Conservation (phyloP, 1,139 yeast genomes). For the Pichia sp. region DNA sequence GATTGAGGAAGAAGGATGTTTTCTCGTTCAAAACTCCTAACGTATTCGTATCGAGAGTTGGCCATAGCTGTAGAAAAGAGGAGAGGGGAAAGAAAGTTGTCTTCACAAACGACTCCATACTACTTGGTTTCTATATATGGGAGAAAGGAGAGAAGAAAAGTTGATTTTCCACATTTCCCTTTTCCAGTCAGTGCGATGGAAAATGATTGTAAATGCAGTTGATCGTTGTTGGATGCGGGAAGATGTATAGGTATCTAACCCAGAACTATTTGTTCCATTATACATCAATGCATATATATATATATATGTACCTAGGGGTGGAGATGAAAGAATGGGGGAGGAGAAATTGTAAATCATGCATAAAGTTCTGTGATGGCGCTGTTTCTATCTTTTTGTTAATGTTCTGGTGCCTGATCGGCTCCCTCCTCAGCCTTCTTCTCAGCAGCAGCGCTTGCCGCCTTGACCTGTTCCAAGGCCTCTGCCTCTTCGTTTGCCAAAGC, state of each 20-base stretch:
- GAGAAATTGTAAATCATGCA: background rate
- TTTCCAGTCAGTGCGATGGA: background rate
- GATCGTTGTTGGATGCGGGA: no score
- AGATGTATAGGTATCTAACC: no score
- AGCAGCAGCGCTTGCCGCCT: background rate
- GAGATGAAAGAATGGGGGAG: background rate
- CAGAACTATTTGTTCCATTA: no score
- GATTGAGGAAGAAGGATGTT: conserved; percentile 72
- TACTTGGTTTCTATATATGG: background rate
- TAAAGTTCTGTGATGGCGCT: background rate
- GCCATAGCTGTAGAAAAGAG: conserved; percentile 47
- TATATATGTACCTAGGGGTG: background rate
- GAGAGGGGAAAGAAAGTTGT: no score
- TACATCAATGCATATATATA: background rate
- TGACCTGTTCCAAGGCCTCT: background rate
- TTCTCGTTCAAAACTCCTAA: conserved; percentile 73
- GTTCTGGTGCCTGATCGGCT: background rate
- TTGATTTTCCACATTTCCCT: background rate
- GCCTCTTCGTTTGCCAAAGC: background rate
- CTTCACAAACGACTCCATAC: no score
- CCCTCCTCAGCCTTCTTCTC: no score
- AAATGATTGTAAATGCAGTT: background rate
- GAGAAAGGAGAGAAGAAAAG: background rate
- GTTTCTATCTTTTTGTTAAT: background rate
- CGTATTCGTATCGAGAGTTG: conserved; percentile 80